Evolutionary conservation across 1,284 basidiomycete genomes (phyloP).

Genomic region (Leccinum proliferum): DNA sequence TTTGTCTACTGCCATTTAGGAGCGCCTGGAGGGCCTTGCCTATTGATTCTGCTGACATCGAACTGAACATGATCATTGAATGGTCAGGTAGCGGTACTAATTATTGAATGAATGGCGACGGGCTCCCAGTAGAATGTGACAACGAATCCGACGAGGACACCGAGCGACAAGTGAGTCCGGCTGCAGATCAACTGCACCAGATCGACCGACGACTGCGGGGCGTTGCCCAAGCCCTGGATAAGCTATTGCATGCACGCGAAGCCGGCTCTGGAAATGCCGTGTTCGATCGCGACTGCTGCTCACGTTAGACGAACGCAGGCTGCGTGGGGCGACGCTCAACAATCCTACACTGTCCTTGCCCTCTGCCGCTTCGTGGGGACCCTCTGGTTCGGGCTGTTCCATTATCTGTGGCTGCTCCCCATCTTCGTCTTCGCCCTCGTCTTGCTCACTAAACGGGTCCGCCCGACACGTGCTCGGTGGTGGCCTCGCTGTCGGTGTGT

Average conservation of each 20-base stretch:
- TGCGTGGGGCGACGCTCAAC: conserved; percentile 41
- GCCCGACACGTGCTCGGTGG: conserved; percentile 28
- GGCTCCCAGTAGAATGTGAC: conserved; percentile 45
- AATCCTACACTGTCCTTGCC: conserved; percentile 69
- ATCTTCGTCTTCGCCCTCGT: conserved; percentile 37
- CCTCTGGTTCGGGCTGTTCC: conserved; percentile 49
- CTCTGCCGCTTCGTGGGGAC: conserved; percentile 56
- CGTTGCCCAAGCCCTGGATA: conserved; percentile 56
- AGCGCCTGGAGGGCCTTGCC: too few species aligned
- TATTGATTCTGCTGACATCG: too few species aligned
- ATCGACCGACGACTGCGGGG: conserved; percentile 56
- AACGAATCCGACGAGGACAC: conserved; percentile 37
- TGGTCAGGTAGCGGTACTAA: too few species aligned
- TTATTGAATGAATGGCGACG: conserved; percentile 26
- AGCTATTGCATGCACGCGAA: conserved; percentile 59
- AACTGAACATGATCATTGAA: too few species aligned
- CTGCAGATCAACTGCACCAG: conserved; percentile 43
- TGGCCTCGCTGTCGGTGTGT: conserved; percentile 38
- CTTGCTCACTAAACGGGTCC: conserved; percentile 31
- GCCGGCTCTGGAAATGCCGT: conserved; percentile 41
- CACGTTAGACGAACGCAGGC: conserved; percentile 52
- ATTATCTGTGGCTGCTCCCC: conserved; percentile 40
- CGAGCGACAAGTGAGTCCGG: conserved; percentile 54
- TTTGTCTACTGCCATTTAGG: too few species aligned
- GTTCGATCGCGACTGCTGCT: conserved; percentile 34